Evolutionary conservation across 1,284 basidiomycete species (phyloP).

Genomic region (Moesziomyces sp.): DNA sequence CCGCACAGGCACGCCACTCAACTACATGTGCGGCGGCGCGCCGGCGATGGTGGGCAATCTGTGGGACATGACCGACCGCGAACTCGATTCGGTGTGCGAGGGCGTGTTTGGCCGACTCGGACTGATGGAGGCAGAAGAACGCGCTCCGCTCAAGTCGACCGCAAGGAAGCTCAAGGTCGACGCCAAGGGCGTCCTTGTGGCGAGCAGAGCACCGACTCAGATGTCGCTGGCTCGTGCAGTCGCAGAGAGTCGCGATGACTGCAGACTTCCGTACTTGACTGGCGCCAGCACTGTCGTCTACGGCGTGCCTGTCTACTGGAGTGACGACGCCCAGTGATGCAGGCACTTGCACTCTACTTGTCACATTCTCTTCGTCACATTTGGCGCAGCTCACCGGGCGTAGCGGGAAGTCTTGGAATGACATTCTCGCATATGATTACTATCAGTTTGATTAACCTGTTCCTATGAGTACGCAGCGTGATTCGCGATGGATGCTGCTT

Average conservation of each 20-base stretch:
- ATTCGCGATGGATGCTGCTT: too few relatives aligned
- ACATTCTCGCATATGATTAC: too few relatives aligned
- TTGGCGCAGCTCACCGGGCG: too few relatives aligned
- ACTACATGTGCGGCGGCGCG: slow-evolving; percentile 95
- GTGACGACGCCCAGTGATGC: slow-evolving; percentile 9
- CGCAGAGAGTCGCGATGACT: slow-evolving; percentile 79
- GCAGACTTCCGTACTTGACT: slow-evolving; percentile 92
- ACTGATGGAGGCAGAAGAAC: slow-evolving; percentile 69
- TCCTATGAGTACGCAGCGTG: too few relatives aligned
- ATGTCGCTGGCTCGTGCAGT: slow-evolving; percentile 82
- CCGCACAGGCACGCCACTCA: slow-evolving; percentile 86
- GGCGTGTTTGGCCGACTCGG: slow-evolving; percentile 81
- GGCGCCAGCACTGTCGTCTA: slow-evolving; percentile 94
- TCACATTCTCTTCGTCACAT: too few relatives aligned
- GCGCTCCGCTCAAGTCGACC: slow-evolving; percentile 46
- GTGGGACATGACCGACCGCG: slow-evolving; percentile 98
- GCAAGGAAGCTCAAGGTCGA: slow-evolving; percentile 30
- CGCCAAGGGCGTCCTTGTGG: slow-evolving; percentile 9
- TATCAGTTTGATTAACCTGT: too few relatives aligned
- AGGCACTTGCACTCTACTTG: neutral
- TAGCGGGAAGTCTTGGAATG: too few relatives aligned
- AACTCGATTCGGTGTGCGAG: slow-evolving; percentile 91
- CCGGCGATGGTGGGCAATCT: slow-evolving; percentile 92
- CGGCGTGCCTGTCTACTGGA: slow-evolving; percentile 78
- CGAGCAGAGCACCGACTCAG: slow-evolving; percentile 28